Percentiles rank a stretch among this genome's conserved stretches.
Conservation (phyloP, 352 stramenopile species). For the Peronospora destructor region DNA sequence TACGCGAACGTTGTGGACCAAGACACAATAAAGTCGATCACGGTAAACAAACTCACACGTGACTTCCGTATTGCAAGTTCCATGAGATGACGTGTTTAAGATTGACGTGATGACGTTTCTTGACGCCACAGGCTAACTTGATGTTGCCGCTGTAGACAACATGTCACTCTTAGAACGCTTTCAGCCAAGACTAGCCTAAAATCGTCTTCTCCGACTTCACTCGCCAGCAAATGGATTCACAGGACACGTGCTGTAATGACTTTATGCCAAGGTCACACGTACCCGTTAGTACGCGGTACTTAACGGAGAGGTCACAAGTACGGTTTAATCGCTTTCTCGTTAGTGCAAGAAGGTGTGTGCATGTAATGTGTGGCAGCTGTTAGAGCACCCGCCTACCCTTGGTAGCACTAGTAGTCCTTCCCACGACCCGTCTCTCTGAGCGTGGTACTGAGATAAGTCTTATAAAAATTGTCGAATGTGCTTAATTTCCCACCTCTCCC, state of each 20-base stretch:
- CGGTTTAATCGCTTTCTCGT: too few species aligned
- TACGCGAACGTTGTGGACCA: conserved; percentile 44
- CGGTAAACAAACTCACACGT: conserved; percentile 18
- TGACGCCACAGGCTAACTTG: conserved; percentile 16
- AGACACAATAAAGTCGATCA: conserved; percentile 25
- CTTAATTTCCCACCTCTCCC: too few species aligned
- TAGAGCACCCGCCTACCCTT: too few species aligned
- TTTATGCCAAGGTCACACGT: too few species aligned
- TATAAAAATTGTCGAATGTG: too few species aligned
- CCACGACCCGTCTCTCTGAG: too few species aligned
- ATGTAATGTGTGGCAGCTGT: too few species aligned
- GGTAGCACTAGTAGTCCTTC: too few species aligned
- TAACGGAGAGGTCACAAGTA: too few species aligned
- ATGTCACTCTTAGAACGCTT: neutral
- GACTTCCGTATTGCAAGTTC: conserved; percentile 36
- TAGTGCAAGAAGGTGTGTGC: too few species aligned
- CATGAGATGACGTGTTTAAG: conserved; percentile 25
- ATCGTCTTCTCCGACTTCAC: conserved; percentile 1
- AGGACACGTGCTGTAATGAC: conserved; percentile 9
- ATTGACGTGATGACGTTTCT: conserved; percentile 16
- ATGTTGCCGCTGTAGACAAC: conserved; percentile 21
- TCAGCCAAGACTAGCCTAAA: conserved; percentile 2
- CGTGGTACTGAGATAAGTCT: too few species aligned
- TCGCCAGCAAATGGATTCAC: conserved; percentile 4
- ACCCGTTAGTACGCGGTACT: too few species aligned